A percentile compares a stretch with the other conserved stretches of the same genome.
Conservation (phyloP, 306 rosid genomes). For the Vigna radiata region DNA sequence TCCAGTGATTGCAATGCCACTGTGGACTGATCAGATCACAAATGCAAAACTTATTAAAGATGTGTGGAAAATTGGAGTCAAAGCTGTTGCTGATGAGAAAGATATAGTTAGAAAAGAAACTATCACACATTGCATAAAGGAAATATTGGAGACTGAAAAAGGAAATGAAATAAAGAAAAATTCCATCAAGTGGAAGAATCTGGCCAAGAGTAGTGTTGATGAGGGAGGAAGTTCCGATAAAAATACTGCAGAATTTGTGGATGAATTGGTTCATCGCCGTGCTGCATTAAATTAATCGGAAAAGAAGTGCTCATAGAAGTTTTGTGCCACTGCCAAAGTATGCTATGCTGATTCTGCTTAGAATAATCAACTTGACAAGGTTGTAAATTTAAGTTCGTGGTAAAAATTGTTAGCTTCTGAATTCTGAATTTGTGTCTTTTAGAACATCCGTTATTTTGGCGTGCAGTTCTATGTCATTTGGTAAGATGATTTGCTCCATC, state of each 20-base stretch:
- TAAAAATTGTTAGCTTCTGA: conserved; percentile 4
- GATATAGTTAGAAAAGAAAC: conserved; percentile 24
- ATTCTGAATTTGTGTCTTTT: neutral
- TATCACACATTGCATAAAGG: conserved; percentile 29
- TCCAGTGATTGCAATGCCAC: conserved; percentile 45
- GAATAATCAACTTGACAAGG: neutral
- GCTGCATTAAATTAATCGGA: neutral
- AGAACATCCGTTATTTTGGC: neutral
- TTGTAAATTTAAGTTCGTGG: neutral
- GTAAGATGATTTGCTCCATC: conserved; percentile 4
- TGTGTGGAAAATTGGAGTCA: conserved; percentile 40
- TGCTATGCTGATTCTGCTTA: neutral
- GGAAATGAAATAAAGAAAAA: conserved; percentile 31
- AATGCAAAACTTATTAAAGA: conserved; percentile 28
- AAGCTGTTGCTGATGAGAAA: conserved; percentile 38
- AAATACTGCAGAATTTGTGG: conserved; percentile 35
- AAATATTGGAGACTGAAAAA: conserved; percentile 33
- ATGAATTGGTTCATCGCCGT: conserved; percentile 6
- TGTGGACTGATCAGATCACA: conserved; percentile 39
- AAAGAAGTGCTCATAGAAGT: neutral
- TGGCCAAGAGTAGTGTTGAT: conserved; percentile 31
- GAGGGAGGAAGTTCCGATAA: conserved; percentile 46
- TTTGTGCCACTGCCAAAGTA: neutral
- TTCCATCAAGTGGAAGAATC: conserved; percentile 38
- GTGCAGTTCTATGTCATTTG: neutral